A percentile compares a stretch with the other conserved stretches of the same genome.
Evolutionary conservation across 768 basidiomycete species (phyloP).

Genomic region (Suillus luteus): DNA sequence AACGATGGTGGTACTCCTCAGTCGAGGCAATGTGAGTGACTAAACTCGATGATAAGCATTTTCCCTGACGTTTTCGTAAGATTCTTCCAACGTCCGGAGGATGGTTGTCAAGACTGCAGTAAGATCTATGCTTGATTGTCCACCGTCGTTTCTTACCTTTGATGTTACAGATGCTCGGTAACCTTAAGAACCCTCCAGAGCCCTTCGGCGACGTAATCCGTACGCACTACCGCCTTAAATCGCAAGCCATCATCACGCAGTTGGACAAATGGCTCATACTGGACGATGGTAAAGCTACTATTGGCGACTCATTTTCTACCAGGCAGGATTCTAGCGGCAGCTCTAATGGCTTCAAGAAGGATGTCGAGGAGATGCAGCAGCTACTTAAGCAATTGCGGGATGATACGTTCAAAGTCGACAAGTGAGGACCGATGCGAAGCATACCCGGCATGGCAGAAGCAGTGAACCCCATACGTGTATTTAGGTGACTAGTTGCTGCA

Average conservation of each 20-base stretch:
- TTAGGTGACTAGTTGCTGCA: slow-evolving; percentile 2
- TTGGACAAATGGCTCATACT: slow-evolving; percentile 75
- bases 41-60: neutral
- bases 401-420: slow-evolving; percentile 23
- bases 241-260: slow-evolving; percentile 65
- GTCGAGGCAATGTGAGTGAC: slow-evolving; percentile 70
- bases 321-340: slow-evolving; percentile 45
- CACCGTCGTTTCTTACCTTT: slow-evolving; percentile 11
- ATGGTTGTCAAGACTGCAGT: slow-evolving; percentile 93
- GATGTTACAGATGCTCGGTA: slow-evolving; percentile 72
- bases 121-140: slow-evolving; percentile 25
- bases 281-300: slow-evolving; percentile 71
- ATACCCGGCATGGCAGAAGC: slow-evolving; percentile 3
- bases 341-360: slow-evolving; percentile 63
- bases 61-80: slow-evolving; percentile 40
- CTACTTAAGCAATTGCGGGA: slow-evolving; percentile 50
- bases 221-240: slow-evolving; percentile 90
- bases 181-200: slow-evolving; percentile 78
- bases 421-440: neutral
- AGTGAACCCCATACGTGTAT: neutral
- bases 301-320: slow-evolving; percentile 53
- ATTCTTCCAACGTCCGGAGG: slow-evolving; percentile 88
- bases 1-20: slow-evolving; percentile 68
- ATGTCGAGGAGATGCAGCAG: slow-evolving; percentile 71
- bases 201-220: slow-evolving; percentile 86